Base-by-base conservation (phyloP, 495 filamentous ascomycete genomes). In the Trichocladium antarcticum region DNA sequence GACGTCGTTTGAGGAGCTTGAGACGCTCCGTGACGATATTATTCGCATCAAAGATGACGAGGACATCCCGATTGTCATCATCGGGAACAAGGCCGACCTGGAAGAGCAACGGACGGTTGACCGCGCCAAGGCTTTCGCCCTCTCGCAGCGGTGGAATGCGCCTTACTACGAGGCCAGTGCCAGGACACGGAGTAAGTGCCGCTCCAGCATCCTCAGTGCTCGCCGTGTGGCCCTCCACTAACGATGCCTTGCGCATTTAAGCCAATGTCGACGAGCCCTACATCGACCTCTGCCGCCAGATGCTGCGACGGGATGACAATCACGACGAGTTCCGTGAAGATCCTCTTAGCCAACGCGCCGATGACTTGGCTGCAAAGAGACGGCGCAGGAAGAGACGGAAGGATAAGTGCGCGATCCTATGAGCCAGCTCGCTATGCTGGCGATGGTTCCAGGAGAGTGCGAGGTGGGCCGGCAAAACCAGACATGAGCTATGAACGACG, bases 191-290 rank as follows among this genome's bases (percentile, higher is more conserved):
- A 74, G 76, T 78, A 63, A 47, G 71, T 69, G n/a, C 20, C 34
- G 45, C 32, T 28, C 28, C 11, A 4, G 24, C 24, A 27, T 3
- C 24, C 24, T n/a, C n/a, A n/a, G n/a, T n/a, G 8, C 24, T 27
- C 24, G 24, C 8, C n/a, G n/a, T n/a, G n/a, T 27, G 4, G 24
- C 4, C 4, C 24, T 27, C 24, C 8, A 8, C 24, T 27, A 27
- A 27, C 8, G 8, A 27, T 4, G 24, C 24, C 3, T 27, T 27
- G 24, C 24, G 24, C 1, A 12, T 22, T 15, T 28, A 28, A 73
- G 82, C 83, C 49, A 97, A 98, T 57, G 93, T 98, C 14, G 87
- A 96, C 59, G 90, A 97, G 63, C 87, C 92, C 36, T 98, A 96
- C 68, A 71, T 88, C 56, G 88, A 97, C 66, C 78, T 96, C 56